Conservation (phyloP, 768 basidiomycete species). For the Daedaleopsis nitida region DNA sequence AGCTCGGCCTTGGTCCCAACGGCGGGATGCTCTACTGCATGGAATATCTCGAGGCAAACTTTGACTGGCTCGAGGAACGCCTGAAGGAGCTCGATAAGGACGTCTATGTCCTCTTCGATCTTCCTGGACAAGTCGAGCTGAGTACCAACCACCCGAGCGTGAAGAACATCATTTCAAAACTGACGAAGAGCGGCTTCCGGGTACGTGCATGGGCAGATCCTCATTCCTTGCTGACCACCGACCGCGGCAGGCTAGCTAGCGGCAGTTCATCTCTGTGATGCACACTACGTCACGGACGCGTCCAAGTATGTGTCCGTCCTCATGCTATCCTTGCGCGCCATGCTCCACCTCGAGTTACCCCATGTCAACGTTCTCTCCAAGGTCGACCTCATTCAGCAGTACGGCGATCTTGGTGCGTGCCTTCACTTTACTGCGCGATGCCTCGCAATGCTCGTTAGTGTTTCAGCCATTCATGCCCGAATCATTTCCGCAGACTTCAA, state of each 20-base stretch:
- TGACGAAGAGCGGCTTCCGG: constrained; percentile 78
- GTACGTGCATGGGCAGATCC: constrained; percentile 50
- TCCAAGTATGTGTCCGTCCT: constrained; percentile 93
- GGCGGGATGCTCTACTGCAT: constrained; percentile 96
- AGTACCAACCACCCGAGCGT: constrained; percentile 94
- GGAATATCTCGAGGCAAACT: constrained; percentile 95
- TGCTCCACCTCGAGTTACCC: constrained; percentile 98
- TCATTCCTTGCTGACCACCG: constrained; percentile 6
- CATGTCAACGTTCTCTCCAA: constrained; percentile 98
- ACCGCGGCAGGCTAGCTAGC: constrained; percentile 61
- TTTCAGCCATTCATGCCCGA: constrained; percentile 1
- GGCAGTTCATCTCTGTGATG: constrained; percentile 94
- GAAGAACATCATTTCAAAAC: constrained; percentile 71
- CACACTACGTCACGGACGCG: constrained; percentile 95
- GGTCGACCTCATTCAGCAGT: constrained; percentile 85
- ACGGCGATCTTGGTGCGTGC: constrained; percentile 84
- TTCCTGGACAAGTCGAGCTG: constrained; percentile 96
- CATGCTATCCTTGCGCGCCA: constrained; percentile 88
- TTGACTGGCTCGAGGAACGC: constrained; percentile 81
- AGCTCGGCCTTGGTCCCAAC: constrained; percentile 87
- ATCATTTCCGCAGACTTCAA: constrained; percentile 74
- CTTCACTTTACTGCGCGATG: neutral
- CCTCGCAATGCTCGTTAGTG: neutral
- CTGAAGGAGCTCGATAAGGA: constrained; percentile 67
- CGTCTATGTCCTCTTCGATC: constrained; percentile 90